Evolutionary conservation across 176 grass and related monocot genomes (phyloP).

Genomic region (Hsuehochloa calcarea): DNA sequence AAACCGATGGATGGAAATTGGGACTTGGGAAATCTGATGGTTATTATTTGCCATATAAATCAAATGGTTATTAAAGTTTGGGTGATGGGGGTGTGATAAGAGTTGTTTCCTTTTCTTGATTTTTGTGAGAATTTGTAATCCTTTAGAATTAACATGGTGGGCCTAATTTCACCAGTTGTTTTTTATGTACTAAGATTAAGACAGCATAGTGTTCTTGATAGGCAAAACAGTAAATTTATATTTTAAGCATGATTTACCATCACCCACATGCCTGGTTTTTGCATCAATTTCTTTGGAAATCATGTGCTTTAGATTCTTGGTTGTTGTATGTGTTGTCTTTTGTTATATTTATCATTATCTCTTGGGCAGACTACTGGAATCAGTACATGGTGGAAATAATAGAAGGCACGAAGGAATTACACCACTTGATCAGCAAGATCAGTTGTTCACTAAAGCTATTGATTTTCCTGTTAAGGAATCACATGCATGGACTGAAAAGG

Average conservation of each 20-base stretch:
- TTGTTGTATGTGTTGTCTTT: constrained; percentile 18
- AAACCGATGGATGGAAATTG: background rate
- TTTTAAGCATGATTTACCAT: background rate
- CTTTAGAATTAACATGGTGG: background rate
- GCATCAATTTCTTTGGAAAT: background rate
- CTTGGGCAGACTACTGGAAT: constrained; percentile 64
- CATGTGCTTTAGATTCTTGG: background rate
- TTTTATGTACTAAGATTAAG: background rate
- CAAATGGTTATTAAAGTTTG: background rate
- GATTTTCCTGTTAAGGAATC: constrained; percentile 74
- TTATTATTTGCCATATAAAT: background rate
- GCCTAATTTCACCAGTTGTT: background rate
- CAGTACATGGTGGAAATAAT: constrained; percentile 55
- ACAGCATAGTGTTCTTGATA: background rate
- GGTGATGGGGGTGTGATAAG: background rate
- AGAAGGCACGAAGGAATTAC: constrained; percentile 49
- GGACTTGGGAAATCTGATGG: constrained; percentile 1
- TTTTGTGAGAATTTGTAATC: background rate
- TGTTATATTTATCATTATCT: constrained; percentile 22
- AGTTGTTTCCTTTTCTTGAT: background rate
- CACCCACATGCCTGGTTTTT: background rate
- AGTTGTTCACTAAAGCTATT: constrained; percentile 66
- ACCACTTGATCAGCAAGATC: constrained; percentile 65
- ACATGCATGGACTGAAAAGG: constrained; percentile 90
- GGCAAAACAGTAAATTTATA: background rate